Evolutionary conservation across 495 filamentous ascomycete genomes (phyloP).

Genomic region (Hapsidospora chrysogenum): DNA sequence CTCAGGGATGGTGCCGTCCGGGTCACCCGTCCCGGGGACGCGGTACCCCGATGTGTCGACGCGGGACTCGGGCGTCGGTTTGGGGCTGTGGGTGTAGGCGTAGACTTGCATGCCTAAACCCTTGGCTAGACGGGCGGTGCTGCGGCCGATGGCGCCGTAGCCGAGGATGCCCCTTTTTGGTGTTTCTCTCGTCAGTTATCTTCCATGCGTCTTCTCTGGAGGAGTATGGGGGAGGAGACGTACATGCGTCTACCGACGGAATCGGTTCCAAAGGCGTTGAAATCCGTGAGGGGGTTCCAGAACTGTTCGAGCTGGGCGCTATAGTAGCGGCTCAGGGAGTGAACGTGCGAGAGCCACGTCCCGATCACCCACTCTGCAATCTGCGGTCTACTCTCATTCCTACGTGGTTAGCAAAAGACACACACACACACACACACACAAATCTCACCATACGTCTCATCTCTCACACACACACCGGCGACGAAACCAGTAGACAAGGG

Average conservation of each 20-base stretch:
- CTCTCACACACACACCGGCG: neutral
- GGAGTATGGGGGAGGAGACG: conserved; percentile 2
- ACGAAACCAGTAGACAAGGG: neutral
- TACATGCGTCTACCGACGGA: conserved; percentile 17
- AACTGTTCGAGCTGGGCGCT: neutral
- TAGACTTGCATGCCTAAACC: conserved; percentile 69
- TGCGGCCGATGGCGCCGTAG: conserved; percentile 40
- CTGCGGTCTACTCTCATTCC: conserved; percentile 13
- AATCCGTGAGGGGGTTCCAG: conserved; percentile 6
- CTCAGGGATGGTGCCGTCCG: conserved; percentile 50
- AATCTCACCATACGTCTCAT: no score
- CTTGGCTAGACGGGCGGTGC: conserved; percentile 49
- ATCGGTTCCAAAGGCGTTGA: conserved; percentile 4
- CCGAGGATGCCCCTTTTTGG: conserved; percentile 18
- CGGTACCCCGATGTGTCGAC: conserved; percentile 45
- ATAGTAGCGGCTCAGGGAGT: conserved; percentile 5
- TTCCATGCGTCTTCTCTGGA: neutral
- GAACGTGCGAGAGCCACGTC: conserved; percentile 16
- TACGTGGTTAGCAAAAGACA: no score
- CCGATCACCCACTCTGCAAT: conserved; percentile 29
- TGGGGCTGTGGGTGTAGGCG: conserved; percentile 59
- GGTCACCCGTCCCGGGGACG: conserved; percentile 61
- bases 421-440: no score
- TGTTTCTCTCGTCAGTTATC: neutral
- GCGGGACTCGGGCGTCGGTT: conserved; percentile 33